Evolutionary conservation across 805 yeast genomes (phyloP), one percentile per base, ranked within the genome.

Genomic region (Ogataea sp.): DNA sequence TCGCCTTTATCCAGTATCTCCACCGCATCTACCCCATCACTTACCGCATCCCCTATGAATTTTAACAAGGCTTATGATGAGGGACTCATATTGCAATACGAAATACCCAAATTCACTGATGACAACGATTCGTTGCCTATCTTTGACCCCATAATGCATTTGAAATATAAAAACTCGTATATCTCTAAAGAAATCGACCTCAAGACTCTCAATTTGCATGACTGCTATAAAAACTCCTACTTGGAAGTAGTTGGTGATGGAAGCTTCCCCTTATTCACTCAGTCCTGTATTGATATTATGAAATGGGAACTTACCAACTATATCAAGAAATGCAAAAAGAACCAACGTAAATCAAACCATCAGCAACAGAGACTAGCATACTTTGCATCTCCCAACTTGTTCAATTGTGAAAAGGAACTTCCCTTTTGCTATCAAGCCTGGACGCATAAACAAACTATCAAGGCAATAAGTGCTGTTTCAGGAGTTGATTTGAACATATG

Each of bases 381-480:
- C 32, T 51, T 24, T 58, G 46, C 44, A 45, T 52, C 68, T 43
- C 50, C 68, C 45, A 35, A 54, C 39, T 40, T 58, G 2, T 18
- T 23, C 10, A 48, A 52, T 18, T 52, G 58, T 32, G 28, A 37
- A 39, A 24, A 47, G 53, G n/a, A 34, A 2, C 53, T 74, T 11
- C 80, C 78, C 0, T 77, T 76, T 48, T 64, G 69, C 2, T 59
- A 66, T 48, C 63, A 60, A 16, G 81, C 81, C 11, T 72, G 79
- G 76, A 67, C 67, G 5, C 70, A 71, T 46, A 73, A 75, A 9
- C 62, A 65, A 47, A 71, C 79, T 2, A 49, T 64, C 43, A 70
- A 67, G 30, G 63, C 72, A 31, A 53, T 77, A 20, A 64, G 68
- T 41, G 57, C 51, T 4, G 71, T 75, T 64, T 73, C 81, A 1